These are phyloP conservation scores for Ceratobasidium sp. DNA, from an alignment of 1,284 basidiomycete species.

Conservation along the genomic window DNA sequence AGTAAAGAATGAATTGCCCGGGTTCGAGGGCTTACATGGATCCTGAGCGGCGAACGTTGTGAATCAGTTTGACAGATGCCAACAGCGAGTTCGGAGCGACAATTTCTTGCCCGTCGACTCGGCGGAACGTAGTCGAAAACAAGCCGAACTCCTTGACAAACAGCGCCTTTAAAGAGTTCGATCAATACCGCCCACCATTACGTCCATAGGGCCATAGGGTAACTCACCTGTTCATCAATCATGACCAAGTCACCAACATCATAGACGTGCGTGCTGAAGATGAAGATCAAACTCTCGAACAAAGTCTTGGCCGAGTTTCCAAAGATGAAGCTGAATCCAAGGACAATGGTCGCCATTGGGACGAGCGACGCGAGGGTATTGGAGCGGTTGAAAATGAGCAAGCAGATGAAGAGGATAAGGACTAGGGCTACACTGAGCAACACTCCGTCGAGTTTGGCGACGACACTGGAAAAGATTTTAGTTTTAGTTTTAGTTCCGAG, in stretches of 20 bases:
- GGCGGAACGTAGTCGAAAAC: constrained; percentile 79
- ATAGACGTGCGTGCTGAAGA: constrained; percentile 81
- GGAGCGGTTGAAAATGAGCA: constrained; percentile 77
- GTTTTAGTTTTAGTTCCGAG: background rate
- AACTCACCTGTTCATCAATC: constrained; percentile 70
- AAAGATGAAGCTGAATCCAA: constrained; percentile 82
- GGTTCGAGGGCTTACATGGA: constrained; percentile 61
- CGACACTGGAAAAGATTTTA: constrained; percentile 61
- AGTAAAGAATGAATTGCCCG: constrained; percentile 22
- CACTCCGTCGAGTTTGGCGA: constrained; percentile 77
- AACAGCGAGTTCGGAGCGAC: constrained; percentile 82
- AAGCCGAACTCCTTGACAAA: constrained; percentile 80
- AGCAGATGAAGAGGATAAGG: constrained; percentile 71
- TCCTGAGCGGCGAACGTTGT: constrained; percentile 75
- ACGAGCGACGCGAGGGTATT: constrained; percentile 79
- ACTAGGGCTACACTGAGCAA: constrained; percentile 67
- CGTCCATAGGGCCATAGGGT: background rate
- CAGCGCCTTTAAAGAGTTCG: constrained; percentile 51
- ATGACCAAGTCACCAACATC: constrained; percentile 80
- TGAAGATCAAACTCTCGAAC: constrained; percentile 82
- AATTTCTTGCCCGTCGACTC: constrained; percentile 77
- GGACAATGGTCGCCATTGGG: constrained; percentile 78
- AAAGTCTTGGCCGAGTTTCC: constrained; percentile 82
- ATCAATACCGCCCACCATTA: constrained; percentile 37
- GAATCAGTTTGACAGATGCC: constrained; percentile 74